phyloP scores from a whole-genome alignment of 2,329 filamentous ascomycete genomes.

The Neonectria neomacrospora region DNA sequence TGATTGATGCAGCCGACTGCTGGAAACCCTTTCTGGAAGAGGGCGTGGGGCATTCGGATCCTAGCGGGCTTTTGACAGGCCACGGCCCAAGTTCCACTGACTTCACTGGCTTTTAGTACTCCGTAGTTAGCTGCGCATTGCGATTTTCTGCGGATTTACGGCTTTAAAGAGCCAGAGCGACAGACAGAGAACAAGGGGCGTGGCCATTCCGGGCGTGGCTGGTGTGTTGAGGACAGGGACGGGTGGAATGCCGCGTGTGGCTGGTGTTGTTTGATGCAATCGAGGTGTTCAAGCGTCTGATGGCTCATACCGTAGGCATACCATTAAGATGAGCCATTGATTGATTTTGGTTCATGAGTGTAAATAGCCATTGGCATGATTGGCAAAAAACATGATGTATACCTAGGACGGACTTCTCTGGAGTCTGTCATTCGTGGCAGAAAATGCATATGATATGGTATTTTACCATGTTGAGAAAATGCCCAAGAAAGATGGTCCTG shows the following conservation, averaged over 20 bases:
- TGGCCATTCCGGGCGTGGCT: slow-evolving; percentile 13
- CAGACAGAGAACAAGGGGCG: not conserved
- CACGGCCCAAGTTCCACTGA: not conserved
- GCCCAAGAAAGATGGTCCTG: too few species aligned
- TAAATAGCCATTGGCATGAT: not conserved
- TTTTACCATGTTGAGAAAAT: too few species aligned
- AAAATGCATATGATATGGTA: too few species aligned
- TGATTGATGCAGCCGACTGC: slow-evolving; percentile 30
- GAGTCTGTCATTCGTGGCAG: too few species aligned
- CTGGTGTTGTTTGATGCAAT: not conserved
- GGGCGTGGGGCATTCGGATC: slow-evolving; percentile 15
- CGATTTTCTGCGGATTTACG: slow-evolving; percentile 3
- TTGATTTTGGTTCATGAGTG: not conserved
- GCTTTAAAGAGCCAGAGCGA: slow-evolving; percentile 1
- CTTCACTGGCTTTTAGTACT: not conserved
- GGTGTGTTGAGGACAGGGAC: not conserved
- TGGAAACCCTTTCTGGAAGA: slow-evolving; percentile 20
- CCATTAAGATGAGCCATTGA: not conserved
- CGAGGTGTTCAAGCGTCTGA: not conserved
- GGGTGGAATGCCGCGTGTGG: not conserved
- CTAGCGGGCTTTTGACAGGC: slow-evolving; percentile 14
- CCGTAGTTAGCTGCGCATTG: not conserved
- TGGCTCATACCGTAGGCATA: not conserved
- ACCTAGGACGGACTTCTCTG: too few species aligned
- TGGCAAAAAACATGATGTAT: not conserved